A percentile compares a stretch with the other conserved stretches of the same genome.
Evolutionary conservation across 192 early-diverging fungal genomes (phyloP).

Genomic region (Rhizophagus sp.): DNA sequence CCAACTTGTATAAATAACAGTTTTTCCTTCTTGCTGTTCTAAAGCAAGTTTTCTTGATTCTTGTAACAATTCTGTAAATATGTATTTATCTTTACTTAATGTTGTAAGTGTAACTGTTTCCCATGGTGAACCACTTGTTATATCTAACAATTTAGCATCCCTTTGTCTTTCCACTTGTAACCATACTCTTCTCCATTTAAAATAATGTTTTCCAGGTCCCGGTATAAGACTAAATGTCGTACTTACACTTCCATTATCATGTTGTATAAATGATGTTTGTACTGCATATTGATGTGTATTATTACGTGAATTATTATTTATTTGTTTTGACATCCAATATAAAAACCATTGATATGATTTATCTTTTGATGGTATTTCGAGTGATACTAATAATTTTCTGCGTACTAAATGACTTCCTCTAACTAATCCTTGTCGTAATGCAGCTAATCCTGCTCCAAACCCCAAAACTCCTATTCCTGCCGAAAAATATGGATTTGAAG

Average conservation of each 20-base stretch:
- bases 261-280: slow-evolving; percentile 82
- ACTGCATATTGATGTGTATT: slow-evolving; percentile 78
- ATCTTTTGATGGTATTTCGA: slow-evolving; percentile 95
- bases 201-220: slow-evolving; percentile 88
- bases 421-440: slow-evolving; percentile 71
- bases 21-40: slow-evolving; percentile 90
- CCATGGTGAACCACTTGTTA: slow-evolving; percentile 89
- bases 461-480: slow-evolving; percentile 93
- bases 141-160: slow-evolving; percentile 86
- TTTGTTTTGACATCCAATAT: slow-evolving; percentile 82
- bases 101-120: slow-evolving; percentile 95
- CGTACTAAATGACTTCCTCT: slow-evolving; percentile 69
- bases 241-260: slow-evolving; percentile 86
- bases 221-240: slow-evolving; percentile 88
- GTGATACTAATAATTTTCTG: slow-evolving; percentile 80
- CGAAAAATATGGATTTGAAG: slow-evolving; percentile 90
- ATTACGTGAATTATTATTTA: slow-evolving; percentile 43
- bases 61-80: slow-evolving; percentile 75
- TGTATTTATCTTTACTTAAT: slow-evolving; percentile 72
- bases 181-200: slow-evolving; percentile 79
- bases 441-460: slow-evolving; percentile 78
- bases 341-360: slow-evolving; percentile 93
- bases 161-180: slow-evolving; percentile 79
- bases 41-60: slow-evolving; percentile 84
- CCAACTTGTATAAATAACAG: slow-evolving; percentile 92